Evolutionary conservation across 257 asterid species (phyloP).

Genomic region (Scutellaria baicalensis): DNA sequence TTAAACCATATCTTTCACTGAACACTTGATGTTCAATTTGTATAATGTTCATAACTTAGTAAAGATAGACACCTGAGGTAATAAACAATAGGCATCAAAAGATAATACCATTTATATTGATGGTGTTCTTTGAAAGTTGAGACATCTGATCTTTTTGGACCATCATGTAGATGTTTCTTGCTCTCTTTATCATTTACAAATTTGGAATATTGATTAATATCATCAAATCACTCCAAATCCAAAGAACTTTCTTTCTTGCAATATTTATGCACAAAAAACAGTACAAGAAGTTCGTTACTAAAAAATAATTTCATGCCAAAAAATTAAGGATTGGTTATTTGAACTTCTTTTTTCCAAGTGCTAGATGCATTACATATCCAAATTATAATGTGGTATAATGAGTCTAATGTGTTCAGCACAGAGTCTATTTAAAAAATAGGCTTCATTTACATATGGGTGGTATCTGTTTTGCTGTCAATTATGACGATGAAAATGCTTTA

Average conservation of each 20-base stretch:
- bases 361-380: neutral
- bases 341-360: too few relatives aligned
- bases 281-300: neutral
- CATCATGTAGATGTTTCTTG: neutral
- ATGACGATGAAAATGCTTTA: neutral
- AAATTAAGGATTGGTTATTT: too few relatives aligned
- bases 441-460: neutral
- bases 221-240: neutral
- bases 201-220: neutral
- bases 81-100: neutral
- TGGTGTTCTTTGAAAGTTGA: neutral
- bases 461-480: slow-evolving; percentile 1
- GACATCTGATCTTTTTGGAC: neutral
- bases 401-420: neutral
- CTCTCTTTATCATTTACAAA: neutral
- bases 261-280: neutral
- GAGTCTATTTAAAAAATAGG: neutral
- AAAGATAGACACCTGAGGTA: neutral
- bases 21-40: neutral
- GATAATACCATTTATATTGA: neutral
- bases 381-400: neutral
- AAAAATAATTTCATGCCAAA: neutral
- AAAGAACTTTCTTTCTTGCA: neutral
- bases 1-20: neutral
- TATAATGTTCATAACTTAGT: neutral